Base-by-base conservation (phyloP, 768 basidiomycete species). In the Rhizopogon vesiculosus region DNA sequence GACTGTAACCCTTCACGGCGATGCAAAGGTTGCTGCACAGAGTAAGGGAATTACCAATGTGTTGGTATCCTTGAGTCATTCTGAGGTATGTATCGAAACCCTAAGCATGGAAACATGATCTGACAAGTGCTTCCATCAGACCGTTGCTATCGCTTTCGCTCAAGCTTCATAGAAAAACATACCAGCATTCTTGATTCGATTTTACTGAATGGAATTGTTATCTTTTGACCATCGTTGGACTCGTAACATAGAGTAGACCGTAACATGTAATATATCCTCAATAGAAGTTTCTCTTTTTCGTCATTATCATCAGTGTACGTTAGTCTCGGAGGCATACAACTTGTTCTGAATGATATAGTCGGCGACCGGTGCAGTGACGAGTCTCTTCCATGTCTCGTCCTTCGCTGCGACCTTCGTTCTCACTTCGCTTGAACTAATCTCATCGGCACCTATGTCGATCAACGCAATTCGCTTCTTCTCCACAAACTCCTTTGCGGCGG, bases 1-100 rank as follows among this genome's bases (percentile, higher is more conserved):
- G 2, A 79, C 76, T 9, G 91, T 96, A 40, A 74, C 63, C 53
- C 79, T 95, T 19, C 84, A 89, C 62, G 91, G 91, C 6, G 89
- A 93, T 44, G 94, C 93, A 31, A 78, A 86, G 69, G 69, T 72
- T 2, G 85, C 86, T 54, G 95, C 94, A 40, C 74, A 79, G 9
- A 76, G 72, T 45, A 89, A 87, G 74, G 86, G 87, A 51, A 80
- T 98, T 69, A 78, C 74, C 13, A 83, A 80, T 62, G 78, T 96
- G 60, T 76, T 91, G 64, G 74, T 99, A 59, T 95, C 93, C 16
- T 74, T 99, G 61, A 93, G 90, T 63, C 96, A 99, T 74, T 95
- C 93, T 53, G 93, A 96, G 76, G 89, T 87, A 69, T 66, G 83
- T 81, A 58, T 40, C n/a, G 42, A 33, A 43, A 10, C 10, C 16